Evolutionary conservation across 805 yeast species (phyloP).

Genomic region (Zygosaccharomyces kombuchaensis): DNA sequence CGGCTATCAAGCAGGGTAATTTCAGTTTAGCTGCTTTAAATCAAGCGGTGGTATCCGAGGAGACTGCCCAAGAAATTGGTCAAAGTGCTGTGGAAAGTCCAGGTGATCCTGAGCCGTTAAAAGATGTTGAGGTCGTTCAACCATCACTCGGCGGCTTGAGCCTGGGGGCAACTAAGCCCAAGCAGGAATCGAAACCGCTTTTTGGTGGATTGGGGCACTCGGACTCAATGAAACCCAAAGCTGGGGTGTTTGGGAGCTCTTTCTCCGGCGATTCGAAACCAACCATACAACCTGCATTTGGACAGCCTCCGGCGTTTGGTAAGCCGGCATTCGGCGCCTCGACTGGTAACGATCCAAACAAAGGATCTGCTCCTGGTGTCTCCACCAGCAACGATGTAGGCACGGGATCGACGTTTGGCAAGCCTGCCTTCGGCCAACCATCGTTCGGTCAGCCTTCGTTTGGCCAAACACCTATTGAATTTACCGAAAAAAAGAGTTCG

Average conservation of each 20-base stretch:
- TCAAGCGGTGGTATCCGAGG: not conserved
- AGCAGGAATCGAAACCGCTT: not conserved
- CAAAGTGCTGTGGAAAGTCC: not conserved
- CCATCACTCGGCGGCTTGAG: constrained; percentile 1
- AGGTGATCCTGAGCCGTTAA: not conserved
- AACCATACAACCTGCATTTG: constrained; percentile 9
- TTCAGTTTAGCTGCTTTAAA: constrained; percentile 21
- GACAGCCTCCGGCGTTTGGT: constrained; percentile 16
- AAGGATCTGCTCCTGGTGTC: not conserved
- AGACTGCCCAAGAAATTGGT: not conserved
- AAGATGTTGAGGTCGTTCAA: too few relatives aligned
- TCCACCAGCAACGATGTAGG: not conserved
- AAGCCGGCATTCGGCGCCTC: constrained; percentile 9
- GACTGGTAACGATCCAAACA: not conserved
- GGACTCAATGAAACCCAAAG: not conserved
- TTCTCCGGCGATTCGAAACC: not conserved
- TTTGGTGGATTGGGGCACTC: not conserved
- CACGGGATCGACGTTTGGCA: not conserved
- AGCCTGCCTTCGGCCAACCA: constrained; percentile 7
- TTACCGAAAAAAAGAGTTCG: constrained; percentile 8
- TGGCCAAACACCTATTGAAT: constrained; percentile 26
- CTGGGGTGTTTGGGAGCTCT: not conserved
- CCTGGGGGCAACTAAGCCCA: not conserved
- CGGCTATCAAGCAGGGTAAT: constrained; percentile 42
- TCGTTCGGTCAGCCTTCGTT: constrained; percentile 13